Evolutionary conservation across 148 eudicot species (phyloP), one percentile per base, ranked within the genome.

Genomic region (Talinum fruticosum): DNA sequence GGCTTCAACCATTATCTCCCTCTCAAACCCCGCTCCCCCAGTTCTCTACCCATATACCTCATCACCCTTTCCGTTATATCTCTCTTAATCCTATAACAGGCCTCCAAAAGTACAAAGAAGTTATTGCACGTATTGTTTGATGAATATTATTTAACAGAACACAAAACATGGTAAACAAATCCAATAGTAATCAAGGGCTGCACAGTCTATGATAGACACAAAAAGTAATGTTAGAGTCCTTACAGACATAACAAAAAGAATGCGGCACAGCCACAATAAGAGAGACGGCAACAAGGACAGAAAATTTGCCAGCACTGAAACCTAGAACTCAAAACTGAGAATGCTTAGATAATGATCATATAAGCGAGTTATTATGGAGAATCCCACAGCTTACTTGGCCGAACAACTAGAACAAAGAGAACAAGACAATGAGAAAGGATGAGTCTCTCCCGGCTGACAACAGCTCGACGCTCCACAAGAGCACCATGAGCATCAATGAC

Each of bases 401-500:
- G 87, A 34, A 89, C 97, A 82, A 96, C 92, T 84, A 96, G 80
- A 83, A 89, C 83, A 80, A 97, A 96, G 76, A 96, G 86, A 28
- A 91, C 96, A 83, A 96, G 97, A 87, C 98, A 96, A 73, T 96
- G 99, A 78, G 93, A 90, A 79, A 96, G 89, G 44, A 91, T 87
- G 73, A 90, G 98, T 79, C 97, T 88, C 87, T 93, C 99, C 87
- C 98, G 89, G 75, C 79, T 85, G 67, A 96, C 92, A 57, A 96
- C 99, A 71, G 97, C 97, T 86, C 86, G 83, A 51, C 99, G 88
- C 85, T 96, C 98, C 78, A 93, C 98, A 68, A 90, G 70, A 75
- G 98, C 93, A 71, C 99, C 97, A 82, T 92, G 92, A 77, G 99
- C 93, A 74, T 96, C 99, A 81, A 93, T 86, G 80, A 96, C 79